phyloP scores from a whole-genome alignment of 768 basidiomycete species.

The Gymnopilus dilepis region DNA sequence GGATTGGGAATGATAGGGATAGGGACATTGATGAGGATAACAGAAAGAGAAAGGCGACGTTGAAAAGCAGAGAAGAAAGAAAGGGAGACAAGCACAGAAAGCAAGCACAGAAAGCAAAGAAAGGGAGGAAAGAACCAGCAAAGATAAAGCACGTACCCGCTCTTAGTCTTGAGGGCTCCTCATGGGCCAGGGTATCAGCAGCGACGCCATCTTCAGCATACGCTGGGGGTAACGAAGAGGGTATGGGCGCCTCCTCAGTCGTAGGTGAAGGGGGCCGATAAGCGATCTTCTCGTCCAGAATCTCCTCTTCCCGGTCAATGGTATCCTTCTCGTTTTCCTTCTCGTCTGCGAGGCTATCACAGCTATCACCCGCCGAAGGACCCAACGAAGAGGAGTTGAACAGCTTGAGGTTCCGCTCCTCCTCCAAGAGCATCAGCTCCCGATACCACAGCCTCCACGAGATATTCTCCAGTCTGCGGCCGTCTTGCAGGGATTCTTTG shows the following conservation, averaged over 20 bases:
- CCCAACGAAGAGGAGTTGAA: neutral
- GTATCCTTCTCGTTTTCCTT: neutral
- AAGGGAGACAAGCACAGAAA: too few relatives aligned
- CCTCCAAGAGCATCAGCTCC: slow-evolving; percentile 51
- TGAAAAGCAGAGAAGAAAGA: too few relatives aligned
- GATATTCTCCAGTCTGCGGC: slow-evolving; percentile 84
- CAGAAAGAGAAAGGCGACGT: too few relatives aligned
- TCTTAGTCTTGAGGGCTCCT: neutral
- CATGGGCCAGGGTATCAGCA: neutral
- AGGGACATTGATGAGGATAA: too few relatives aligned
- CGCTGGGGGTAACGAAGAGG: slow-evolving; percentile 6
- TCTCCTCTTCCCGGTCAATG: neutral
- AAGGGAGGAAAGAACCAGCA: neutral
- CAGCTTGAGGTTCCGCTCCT: slow-evolving; percentile 31
- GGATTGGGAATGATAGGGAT: too few relatives aligned
- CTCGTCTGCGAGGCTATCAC: neutral
- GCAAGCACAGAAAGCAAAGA: too few relatives aligned
- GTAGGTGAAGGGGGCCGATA: slow-evolving; percentile 6
- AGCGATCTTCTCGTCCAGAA: slow-evolving; percentile 8
- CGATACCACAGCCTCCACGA: slow-evolving; percentile 87
- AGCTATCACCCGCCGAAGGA: too few relatives aligned
- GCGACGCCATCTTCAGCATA: neutral
- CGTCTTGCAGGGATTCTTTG: slow-evolving; percentile 79
- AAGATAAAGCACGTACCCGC: slow-evolving; percentile 16
- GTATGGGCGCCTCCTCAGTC: neutral